phyloP scores from a whole-genome alignment of 2,329 filamentous ascomycete genomes.

The Zelopaecilomyces penicillatus region DNA sequence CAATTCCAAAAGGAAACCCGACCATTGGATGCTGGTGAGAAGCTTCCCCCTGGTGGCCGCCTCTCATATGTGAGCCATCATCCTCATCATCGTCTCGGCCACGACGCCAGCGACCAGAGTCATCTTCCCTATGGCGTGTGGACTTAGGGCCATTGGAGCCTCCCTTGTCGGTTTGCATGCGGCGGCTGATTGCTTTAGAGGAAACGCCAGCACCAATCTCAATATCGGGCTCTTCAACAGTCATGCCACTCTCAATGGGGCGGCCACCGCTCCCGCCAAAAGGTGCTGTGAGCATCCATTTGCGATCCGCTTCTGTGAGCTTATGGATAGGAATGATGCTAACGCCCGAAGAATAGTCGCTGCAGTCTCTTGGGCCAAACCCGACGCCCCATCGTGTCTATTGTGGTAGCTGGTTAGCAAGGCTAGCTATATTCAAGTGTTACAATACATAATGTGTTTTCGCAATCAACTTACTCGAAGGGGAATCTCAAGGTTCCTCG shows the following conservation, averaged over 20 bases:
- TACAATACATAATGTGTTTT: neutral
- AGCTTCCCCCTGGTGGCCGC: slow-evolving; percentile 1
- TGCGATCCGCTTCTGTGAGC: slow-evolving; percentile 90
- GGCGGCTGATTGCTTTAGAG: slow-evolving; percentile 72
- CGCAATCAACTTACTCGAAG: slow-evolving; percentile 50
- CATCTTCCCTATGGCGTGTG: slow-evolving; percentile 37
- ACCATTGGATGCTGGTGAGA: slow-evolving; percentile 14
- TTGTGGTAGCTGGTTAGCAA: slow-evolving; percentile 8
- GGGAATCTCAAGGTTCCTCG: slow-evolving; percentile 62
- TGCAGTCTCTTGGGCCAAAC: slow-evolving; percentile 93
- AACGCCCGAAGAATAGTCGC: slow-evolving; percentile 85
- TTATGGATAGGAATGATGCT: slow-evolving; percentile 89
- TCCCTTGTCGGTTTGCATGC: slow-evolving; percentile 61
- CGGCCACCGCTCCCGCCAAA: slow-evolving; percentile 86
- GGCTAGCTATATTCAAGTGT: neutral
- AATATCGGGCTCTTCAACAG: slow-evolving; percentile 95
- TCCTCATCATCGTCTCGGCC: slow-evolving; percentile 20
- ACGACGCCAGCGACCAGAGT: slow-evolving; percentile 24
- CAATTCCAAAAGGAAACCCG: slow-evolving; percentile 32
- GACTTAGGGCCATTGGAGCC: slow-evolving; percentile 58
- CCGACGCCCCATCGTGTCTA: slow-evolving; percentile 96
- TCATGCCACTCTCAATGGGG: slow-evolving; percentile 71
- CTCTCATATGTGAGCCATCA: neutral
- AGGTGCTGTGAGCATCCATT: slow-evolving; percentile 93
- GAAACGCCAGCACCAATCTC: slow-evolving; percentile 97